Evolutionary conservation across 2,329 filamentous ascomycete species (phyloP), one percentile per base, ranked within the genome.

Genomic region (Lojkania enalia): DNA sequence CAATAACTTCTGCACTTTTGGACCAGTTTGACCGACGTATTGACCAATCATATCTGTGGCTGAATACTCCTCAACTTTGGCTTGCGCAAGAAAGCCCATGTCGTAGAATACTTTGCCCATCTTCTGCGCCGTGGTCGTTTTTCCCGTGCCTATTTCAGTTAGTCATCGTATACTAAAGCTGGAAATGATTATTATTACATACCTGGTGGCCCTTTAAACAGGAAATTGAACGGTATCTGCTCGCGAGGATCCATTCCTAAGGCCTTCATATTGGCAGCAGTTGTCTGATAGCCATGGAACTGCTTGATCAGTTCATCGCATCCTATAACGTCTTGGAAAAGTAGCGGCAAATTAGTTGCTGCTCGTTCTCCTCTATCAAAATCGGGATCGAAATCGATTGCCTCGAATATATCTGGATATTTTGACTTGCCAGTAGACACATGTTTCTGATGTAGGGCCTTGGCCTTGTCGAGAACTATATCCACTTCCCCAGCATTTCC

Each of bases 31-130:
- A 0, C 87, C 87, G 0, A 88, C 56, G 48, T 82, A 90, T 48
- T 86, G 73, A 0, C 82, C 87, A 1, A 91, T 74, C 0, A 91
- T 62, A 23, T 90, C 85, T 0, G 82, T 81, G 0, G 84, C 83
- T 0, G 87, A 90, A 35, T 77, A 80, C 42, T 89, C 84, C 0
- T 83, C 62, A 0, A 90, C 83, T 19, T 84, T 78, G 0, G 74
- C 76, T 0, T 73, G 73, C 0, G 79, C 69, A 0, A 91, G 69
- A 23, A 90, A 80, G 0, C 86, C 86, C 76, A 90, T 81, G 54
- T 90, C 83, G 57, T 88, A 90, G 58, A 82, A 91, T 0, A 91
- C 74, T 49, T 88, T 80, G 3, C 87, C 87, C 77, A 91, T 87
- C 49, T 84, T 86, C n/a, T 77, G 72, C 0, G 88, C 88, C 0